A percentile compares a stretch with the other conserved stretches of the same genome.
phyloP scores from a whole-genome alignment of 208 protist species.

The Angomonas ambiguus region DNA sequence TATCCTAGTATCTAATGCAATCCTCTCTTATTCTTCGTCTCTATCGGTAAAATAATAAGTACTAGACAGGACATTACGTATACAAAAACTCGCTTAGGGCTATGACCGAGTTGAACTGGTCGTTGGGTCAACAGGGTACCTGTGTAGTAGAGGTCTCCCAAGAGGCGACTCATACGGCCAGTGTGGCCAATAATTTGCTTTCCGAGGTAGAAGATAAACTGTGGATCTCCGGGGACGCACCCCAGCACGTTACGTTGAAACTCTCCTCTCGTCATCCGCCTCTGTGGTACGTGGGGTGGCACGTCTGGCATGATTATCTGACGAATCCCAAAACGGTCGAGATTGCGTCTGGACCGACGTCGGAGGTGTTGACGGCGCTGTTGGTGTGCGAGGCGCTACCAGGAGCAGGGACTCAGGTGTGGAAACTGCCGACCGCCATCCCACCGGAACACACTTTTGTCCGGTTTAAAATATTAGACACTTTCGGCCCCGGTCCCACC shows the following conservation, averaged over 20 bases:
- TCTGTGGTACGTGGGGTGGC: conserved; percentile 75
- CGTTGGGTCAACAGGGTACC: conserved; percentile 42
- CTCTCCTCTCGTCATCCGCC: conserved; percentile 49
- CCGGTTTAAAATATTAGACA: conserved; percentile 62
- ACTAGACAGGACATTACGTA: too few relatives aligned
- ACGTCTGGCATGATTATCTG: conserved; percentile 83
- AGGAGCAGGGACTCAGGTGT: conserved; percentile 80
- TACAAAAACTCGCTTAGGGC: too few relatives aligned
- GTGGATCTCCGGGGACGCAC: conserved; percentile 77
- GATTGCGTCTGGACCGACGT: conserved; percentile 50
- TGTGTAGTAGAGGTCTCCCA: conserved; percentile 63
- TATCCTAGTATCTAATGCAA: not conserved
- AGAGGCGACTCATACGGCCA: conserved; percentile 54
- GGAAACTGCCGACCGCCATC: conserved; percentile 67
- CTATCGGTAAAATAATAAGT: not conserved
- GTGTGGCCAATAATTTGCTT: conserved; percentile 66
- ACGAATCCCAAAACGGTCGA: conserved; percentile 82
- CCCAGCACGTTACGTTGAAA: conserved; percentile 70
- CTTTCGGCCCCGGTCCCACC: conserved; percentile 69
- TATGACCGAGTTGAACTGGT: conserved; percentile 66
- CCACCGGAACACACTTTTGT: conserved; percentile 50
- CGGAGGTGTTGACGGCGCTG: conserved; percentile 33
- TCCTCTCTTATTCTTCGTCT: conserved; percentile 9
- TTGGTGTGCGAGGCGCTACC: conserved; percentile 70
- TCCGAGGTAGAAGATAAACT: conserved; percentile 49